Conservation (phyloP, 2,329 filamentous ascomycete genomes). For the Penicillium sp. region DNA sequence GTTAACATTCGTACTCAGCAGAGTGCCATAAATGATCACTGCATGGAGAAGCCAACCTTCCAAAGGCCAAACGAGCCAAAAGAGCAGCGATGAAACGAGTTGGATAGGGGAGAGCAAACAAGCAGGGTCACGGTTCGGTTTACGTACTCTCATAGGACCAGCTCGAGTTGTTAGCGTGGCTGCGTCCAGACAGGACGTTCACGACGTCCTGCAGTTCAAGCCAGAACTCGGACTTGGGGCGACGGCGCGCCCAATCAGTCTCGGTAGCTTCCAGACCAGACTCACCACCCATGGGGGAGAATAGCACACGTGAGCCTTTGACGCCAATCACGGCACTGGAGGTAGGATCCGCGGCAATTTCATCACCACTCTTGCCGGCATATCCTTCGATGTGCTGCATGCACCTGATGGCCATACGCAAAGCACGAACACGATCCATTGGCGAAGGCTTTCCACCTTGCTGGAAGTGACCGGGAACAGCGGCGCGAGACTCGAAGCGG, state of each 20-base stretch:
- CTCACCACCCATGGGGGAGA: conserved; percentile 65
- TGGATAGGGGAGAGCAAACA: neutral
- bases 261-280: conserved; percentile 73
- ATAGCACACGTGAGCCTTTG: conserved; percentile 83
- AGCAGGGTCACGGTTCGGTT: conserved; percentile 4
- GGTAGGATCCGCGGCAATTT: conserved; percentile 69
- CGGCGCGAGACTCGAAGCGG: conserved; percentile 87
- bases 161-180: conserved; percentile 34
- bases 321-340: conserved; percentile 86
- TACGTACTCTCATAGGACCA: conserved; percentile 33
- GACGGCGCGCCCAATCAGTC: conserved; percentile 89
- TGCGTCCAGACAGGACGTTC: conserved; percentile 76
- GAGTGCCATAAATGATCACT: neutral
- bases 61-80: neutral
- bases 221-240: conserved; percentile 86
- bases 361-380: conserved; percentile 61
- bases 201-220: conserved; percentile 74
- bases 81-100: neutral
- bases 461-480: conserved; percentile 90
- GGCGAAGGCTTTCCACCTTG: conserved; percentile 89
- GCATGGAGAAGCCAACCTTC: neutral
- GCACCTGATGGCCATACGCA: conserved; percentile 88
- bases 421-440: conserved; percentile 92
- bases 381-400: conserved; percentile 86
- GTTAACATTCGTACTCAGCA: conserved; percentile 13